phyloP scores from a whole-genome alignment of 2,329 filamentous ascomycete species.

The Diaporthe citri region DNA sequence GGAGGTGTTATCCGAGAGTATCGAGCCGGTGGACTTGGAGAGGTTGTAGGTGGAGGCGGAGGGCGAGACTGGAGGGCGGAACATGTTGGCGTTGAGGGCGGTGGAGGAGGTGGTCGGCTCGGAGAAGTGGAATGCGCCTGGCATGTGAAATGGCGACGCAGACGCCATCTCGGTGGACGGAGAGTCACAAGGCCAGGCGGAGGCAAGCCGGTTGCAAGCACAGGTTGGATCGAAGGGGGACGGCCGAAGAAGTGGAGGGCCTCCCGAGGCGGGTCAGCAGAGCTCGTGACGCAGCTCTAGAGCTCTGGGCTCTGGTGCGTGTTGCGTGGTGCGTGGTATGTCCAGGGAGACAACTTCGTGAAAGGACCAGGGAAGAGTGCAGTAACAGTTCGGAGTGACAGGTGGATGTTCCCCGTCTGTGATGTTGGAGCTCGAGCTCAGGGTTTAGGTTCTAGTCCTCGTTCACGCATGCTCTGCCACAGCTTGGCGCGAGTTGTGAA shows the following conservation, averaged over 20 bases:
- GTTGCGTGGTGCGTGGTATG: not conserved
- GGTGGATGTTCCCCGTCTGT: not conserved
- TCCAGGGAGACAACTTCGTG: not conserved
- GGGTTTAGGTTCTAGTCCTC: conserved; percentile 44
- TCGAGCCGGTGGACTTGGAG: conserved; percentile 53
- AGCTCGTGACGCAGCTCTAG: conserved; percentile 6
- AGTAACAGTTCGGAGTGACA: conserved; percentile 7
- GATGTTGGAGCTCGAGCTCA: conserved; percentile 10
- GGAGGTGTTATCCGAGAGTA: conserved; percentile 53
- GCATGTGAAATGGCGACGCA: conserved; percentile 48
- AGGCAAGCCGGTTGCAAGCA: not conserved
- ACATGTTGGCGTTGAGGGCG: conserved; percentile 49
- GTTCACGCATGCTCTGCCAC: conserved; percentile 37
- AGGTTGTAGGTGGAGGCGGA: conserved; percentile 46
- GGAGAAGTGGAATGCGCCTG: conserved; percentile 50
- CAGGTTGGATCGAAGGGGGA: not conserved
- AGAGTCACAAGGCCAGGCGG: not conserved
- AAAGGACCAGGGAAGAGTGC: not conserved
- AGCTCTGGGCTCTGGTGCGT: not conserved
- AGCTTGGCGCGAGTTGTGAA: conserved; percentile 35
- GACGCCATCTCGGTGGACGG: conserved; percentile 45
- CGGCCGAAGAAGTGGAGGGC: not conserved
- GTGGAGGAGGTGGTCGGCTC: conserved; percentile 42
- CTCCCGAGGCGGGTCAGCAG: not conserved
- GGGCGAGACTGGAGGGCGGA: conserved; percentile 49